Conservation (phyloP, 169 alveolate species). For the Cryptosporidium sp. region DNA sequence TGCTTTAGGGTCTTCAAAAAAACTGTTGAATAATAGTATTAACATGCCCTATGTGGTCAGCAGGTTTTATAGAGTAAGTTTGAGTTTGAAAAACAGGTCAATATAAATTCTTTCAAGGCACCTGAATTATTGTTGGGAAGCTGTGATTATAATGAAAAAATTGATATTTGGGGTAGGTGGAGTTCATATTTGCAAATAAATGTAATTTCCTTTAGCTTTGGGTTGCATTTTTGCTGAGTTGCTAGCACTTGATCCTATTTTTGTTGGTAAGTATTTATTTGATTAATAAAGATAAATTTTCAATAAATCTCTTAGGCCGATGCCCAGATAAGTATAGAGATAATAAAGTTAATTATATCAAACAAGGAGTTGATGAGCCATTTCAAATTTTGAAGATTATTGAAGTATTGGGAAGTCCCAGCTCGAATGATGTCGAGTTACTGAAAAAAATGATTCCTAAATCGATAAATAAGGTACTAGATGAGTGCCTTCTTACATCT, state of each 20-base stretch:
- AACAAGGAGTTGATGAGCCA: slow-evolving; percentile 68
- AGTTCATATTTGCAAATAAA: background rate
- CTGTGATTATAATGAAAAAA: slow-evolving; percentile 58
- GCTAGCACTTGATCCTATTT: slow-evolving; percentile 52
- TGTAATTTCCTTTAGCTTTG: slow-evolving; percentile 7
- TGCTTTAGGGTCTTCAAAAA: slow-evolving; percentile 63
- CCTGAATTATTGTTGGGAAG: slow-evolving; percentile 69
- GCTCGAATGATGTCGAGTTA: background rate
- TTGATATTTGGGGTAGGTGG: slow-evolving; percentile 75
- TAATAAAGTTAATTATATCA: background rate
- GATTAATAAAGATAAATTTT: background rate
- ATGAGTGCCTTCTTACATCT: slow-evolving; percentile 3
- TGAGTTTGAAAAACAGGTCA: background rate
- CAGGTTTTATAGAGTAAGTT: slow-evolving; percentile 69
- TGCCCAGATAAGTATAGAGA: slow-evolving; percentile 48
- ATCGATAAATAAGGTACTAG: background rate
- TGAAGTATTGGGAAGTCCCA: slow-evolving; percentile 62
- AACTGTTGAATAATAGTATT: background rate
- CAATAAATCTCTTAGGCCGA: slow-evolving; percentile 35
- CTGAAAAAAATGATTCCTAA: slow-evolving; percentile 21
- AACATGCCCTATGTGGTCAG: slow-evolving; percentile 74
- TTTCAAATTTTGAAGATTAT: slow-evolving; percentile 55
- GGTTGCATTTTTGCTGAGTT: slow-evolving; percentile 68
- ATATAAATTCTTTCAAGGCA: slow-evolving; percentile 37
- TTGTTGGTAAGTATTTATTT: slow-evolving; percentile 53